Evolutionary conservation across 768 basidiomycete species (phyloP), one percentile per base, ranked within the genome.

Genomic region (Sporobolomyces roseus): DNA sequence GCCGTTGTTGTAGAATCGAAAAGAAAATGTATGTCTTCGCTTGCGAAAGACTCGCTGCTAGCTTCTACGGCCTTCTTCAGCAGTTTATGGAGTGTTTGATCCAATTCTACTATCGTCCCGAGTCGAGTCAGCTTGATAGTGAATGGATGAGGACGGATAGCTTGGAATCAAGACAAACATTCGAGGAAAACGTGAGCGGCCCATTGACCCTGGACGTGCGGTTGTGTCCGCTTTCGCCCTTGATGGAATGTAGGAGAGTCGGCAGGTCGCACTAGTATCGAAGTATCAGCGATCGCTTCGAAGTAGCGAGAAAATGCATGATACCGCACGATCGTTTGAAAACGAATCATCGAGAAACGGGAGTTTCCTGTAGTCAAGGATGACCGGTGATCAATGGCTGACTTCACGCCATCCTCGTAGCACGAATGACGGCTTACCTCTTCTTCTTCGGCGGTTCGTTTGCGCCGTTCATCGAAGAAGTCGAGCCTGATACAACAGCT

Each of bases 161-260:
- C 38, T 41, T 41, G 38, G 9, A 17, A 35, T 52, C 48, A 53
- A 13, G 16, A 72, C 61, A 76, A 71, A 75, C 93, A 75, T 0
- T 87, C 84, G 16, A 91, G 81, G 76, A 88, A 93, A 61, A 93
- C 83, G 79, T 93, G 85, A 6, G 88, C 82, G 1, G 87, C 86
- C 77, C 85, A 93, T 75, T 93, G 91, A 0, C 93, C 93, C 17
- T 91, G 88, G 6, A 91, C 85, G 76, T 91, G 90, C 3, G 91
- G 90, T 1, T 81, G 82, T 0, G 85, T 81, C 35, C 93, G 85
- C 53, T 81, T 81, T 35, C 93, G 85, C 19, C 93, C 93, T 80
- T 93, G 91, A 77, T 96, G 93, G 21, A 85, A 79, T 4, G 86
- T 79, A 3, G 92, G 91, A 74, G 90, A 80, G 76, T 93, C 90